Evolutionary conservation across 768 basidiomycete species (phyloP).

Genomic region (Trametopsis cervina): DNA sequence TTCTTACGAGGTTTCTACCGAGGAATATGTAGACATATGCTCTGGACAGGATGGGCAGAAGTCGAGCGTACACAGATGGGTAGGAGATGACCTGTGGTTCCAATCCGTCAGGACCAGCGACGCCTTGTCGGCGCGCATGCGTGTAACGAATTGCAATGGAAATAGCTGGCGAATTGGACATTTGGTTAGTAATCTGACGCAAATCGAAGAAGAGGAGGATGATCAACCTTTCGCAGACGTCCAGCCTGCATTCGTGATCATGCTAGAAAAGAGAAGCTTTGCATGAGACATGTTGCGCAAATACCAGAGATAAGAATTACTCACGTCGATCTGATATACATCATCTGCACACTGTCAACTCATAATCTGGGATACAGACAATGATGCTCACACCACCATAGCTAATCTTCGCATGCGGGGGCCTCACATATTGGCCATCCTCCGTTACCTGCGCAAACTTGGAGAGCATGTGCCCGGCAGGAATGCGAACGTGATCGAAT

Average conservation of each 20-base stretch:
- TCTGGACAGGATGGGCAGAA: constrained; percentile 62
- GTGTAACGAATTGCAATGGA: constrained; percentile 67
- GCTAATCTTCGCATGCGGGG: constrained; percentile 67
- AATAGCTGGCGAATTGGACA: constrained; percentile 30
- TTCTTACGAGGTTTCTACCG: constrained; percentile 49
- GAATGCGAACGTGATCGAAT: constrained; percentile 60
- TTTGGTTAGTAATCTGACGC: neutral
- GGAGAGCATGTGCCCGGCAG: constrained; percentile 66
- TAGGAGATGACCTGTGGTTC: constrained; percentile 66
- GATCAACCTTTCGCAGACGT: constrained; percentile 52
- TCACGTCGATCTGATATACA: constrained; percentile 64
- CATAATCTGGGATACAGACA: neutral
- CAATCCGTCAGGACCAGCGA: constrained; percentile 39
- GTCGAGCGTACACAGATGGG: constrained; percentile 67
- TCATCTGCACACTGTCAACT: constrained; percentile 41
- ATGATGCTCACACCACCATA: constrained; percentile 58
- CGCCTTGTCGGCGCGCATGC: constrained; percentile 66
- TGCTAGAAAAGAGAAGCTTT: constrained; percentile 30
- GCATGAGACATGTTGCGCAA: neutral
- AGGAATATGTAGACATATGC: constrained; percentile 65
- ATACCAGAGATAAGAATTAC: constrained; percentile 9
- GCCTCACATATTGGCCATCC: constrained; percentile 55
- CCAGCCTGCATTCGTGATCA: constrained; percentile 61
- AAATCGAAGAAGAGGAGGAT: no score
- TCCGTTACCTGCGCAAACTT: constrained; percentile 65